Evolutionary conservation across 805 yeast species (phyloP), one percentile per base, ranked within the genome.

Genomic region (Schizosaccharomyces lindneri): DNA sequence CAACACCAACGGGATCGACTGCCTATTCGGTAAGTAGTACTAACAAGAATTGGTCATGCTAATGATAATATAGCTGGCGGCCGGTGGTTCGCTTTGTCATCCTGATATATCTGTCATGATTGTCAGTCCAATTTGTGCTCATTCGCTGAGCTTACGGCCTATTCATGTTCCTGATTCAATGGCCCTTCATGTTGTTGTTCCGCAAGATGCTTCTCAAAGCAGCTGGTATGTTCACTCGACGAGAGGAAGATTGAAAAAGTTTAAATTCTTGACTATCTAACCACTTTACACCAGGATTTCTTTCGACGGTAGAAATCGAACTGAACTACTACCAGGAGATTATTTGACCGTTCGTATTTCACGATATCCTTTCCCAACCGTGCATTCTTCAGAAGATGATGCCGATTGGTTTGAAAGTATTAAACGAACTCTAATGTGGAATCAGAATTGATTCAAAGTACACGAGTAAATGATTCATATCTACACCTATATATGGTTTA

Each of bases 71-170:
- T 11, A 51, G 57, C 75, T 90, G 61, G 84, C 95, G 55, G 97
- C 97, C 0, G 97, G 97, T 15, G 97, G 97, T 0, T 84, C 95
- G 0, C 75, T 90, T 62, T 95, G 90, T 3, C 96, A 90, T 68
- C 97, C 97, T 0, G 89, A 87, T 43, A 95, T 90, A 9, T 84
- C 87, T 64, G 96, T 95, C 11, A 86, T 89, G 48, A 81, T 88
- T 62, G 88, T 90, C 5, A 88, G 97, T 0, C 97, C 97, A 0
- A 89, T 90, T 63, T 90, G 97, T 15, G 57, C 97, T 0, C 97
- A 90, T 69, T 87, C 97, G 0, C 76, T 90, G 57, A 85, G 95
- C 7, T 90, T 90, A 73, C 77, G 97, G 65, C 97, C 97, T 2
- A 85, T 90, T 62, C 76, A 90, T 63, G 75, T 90, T 32, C 97